Percentiles rank a stretch among this genome's conserved stretches.
phyloP scores from a whole-genome alignment of 371 early-diverging fungal genomes.

The Mucor ambiguus region DNA sequence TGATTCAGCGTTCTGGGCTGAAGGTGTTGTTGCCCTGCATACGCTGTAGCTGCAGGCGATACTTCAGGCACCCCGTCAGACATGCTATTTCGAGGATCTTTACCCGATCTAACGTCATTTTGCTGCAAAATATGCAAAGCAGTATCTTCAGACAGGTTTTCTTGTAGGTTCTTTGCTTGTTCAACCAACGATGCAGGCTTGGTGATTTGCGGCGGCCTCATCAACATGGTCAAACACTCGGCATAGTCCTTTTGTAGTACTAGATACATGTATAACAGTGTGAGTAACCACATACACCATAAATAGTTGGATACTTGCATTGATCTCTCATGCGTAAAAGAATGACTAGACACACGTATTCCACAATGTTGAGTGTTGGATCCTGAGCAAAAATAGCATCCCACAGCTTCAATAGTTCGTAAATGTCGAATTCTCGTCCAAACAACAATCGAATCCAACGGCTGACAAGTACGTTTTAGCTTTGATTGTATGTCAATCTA shows the following conservation, averaged over 20 bases:
- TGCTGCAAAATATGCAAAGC: constrained; percentile 63
- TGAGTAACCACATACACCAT: neutral
- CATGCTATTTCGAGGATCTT: constrained; percentile 44
- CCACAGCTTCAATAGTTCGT: constrained; percentile 81
- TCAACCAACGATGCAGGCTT: constrained; percentile 61
- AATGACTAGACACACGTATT: constrained; percentile 80
- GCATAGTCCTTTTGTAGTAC: constrained; percentile 80
- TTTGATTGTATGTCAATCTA: neutral
- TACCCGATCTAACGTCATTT: constrained; percentile 56
- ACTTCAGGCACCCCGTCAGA: constrained; percentile 28
- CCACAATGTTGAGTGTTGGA: constrained; percentile 70
- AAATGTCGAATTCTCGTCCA: constrained; percentile 83
- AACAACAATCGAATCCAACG: constrained; percentile 94
- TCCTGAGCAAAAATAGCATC: constrained; percentile 88
- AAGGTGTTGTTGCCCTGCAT: neutral
- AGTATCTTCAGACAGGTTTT: constrained; percentile 47
- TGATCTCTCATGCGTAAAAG: constrained; percentile 75
- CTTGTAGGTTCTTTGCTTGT: constrained; percentile 69
- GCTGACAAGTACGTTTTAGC: constrained; percentile 33
- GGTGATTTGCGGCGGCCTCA: constrained; percentile 72
- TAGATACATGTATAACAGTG: constrained; percentile 24
- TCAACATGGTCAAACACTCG: constrained; percentile 72
- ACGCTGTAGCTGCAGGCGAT: neutral
- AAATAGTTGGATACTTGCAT: constrained; percentile 47
- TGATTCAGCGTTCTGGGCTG: constrained; percentile 21